Conservation (phyloP, 2,329 filamentous ascomycete species). For the Pestalotiopsis fici region DNA sequence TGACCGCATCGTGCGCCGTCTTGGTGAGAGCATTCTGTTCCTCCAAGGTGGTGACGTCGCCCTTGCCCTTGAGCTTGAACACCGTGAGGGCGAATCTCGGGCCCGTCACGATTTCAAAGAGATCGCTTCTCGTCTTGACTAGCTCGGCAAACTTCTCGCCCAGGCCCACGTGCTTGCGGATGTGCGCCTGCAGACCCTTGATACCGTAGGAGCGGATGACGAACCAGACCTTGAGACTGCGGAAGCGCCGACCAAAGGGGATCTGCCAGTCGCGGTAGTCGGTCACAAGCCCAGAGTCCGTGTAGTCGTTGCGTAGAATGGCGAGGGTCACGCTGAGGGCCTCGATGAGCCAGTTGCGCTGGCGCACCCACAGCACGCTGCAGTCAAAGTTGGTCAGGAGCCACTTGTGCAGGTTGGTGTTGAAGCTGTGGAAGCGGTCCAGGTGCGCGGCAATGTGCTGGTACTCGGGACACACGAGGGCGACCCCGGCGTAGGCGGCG, state of each 20-base stretch:
- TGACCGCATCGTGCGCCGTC: conserved; percentile 74
- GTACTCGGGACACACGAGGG: conserved; percentile 80
- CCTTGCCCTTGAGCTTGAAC: conserved; percentile 60
- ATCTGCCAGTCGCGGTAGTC: conserved; percentile 99
- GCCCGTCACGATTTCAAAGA: conserved; percentile 75
- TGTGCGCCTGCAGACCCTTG: conserved; percentile 71
- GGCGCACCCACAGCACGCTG: conserved; percentile 77
- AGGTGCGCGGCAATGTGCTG: conserved; percentile 67
- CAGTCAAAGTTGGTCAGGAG: conserved; percentile 90
- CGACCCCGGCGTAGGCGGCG: conserved; percentile 87
- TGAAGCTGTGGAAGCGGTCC: conserved; percentile 78
- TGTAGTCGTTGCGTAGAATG: conserved; percentile 80
- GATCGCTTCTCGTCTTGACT: conserved; percentile 59
- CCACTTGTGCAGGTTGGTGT: conserved; percentile 98
- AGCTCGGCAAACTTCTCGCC: conserved; percentile 71
- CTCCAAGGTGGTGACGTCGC: conserved; percentile 30
- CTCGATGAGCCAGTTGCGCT: conserved; percentile 74
- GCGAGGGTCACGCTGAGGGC: conserved; percentile 78
- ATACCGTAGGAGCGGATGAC: conserved; percentile 83
- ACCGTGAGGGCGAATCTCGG: conserved; percentile 81
- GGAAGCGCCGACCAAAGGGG: conserved; percentile 84
- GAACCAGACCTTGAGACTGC: conserved; percentile 93
- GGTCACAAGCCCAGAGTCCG: conserved; percentile 81
- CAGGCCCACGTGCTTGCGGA: conserved; percentile 67
- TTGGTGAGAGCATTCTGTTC: conserved; percentile 70